These are phyloP conservation scores for Meyerozyma athensensis DNA, from an alignment of 1,139 yeast species.

Conservation along the genomic window DNA sequence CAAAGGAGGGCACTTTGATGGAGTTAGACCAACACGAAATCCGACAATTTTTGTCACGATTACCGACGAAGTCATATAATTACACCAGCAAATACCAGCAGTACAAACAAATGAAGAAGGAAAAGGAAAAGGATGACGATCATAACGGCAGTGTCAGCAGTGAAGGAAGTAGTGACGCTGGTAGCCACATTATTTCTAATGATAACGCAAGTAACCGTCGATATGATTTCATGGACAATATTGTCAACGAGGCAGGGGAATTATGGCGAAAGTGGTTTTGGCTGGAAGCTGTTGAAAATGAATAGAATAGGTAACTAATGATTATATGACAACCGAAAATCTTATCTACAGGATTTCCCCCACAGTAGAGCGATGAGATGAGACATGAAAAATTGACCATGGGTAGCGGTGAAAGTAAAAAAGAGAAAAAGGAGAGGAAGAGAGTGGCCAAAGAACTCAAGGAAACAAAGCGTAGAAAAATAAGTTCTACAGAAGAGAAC, in stretches of 20 bases:
- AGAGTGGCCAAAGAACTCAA: slow-evolving; percentile 17
- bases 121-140: slow-evolving; percentile 12
- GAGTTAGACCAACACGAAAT: slow-evolving; percentile 91
- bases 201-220: slow-evolving; percentile 30
- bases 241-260: slow-evolving; percentile 78
- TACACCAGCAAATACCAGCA: slow-evolving; percentile 31
- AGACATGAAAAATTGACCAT: slow-evolving; percentile 9
- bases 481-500: slow-evolving; percentile 4
- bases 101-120: slow-evolving; percentile 22
- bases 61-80: slow-evolving; percentile 39
- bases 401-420: slow-evolving; percentile 24
- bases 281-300: slow-evolving; percentile 58
- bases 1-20: slow-evolving; percentile 70
- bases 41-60: slow-evolving; percentile 66
- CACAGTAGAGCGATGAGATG: slow-evolving; percentile 5
- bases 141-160: slow-evolving; percentile 12
- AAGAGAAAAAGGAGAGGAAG: slow-evolving; percentile 23
- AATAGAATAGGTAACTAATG: slow-evolving; percentile 8
- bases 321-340: background rate
- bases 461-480: slow-evolving; percentile 9
- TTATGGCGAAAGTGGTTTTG: slow-evolving; percentile 86
- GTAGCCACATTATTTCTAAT: slow-evolving; percentile 30
- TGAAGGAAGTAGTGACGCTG: background rate
- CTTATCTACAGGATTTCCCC: slow-evolving; percentile 2
- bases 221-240: slow-evolving; percentile 61